Base-by-base conservation (phyloP, 2,329 filamentous ascomycete genomes). In the Botrytis byssoidea region DNA sequence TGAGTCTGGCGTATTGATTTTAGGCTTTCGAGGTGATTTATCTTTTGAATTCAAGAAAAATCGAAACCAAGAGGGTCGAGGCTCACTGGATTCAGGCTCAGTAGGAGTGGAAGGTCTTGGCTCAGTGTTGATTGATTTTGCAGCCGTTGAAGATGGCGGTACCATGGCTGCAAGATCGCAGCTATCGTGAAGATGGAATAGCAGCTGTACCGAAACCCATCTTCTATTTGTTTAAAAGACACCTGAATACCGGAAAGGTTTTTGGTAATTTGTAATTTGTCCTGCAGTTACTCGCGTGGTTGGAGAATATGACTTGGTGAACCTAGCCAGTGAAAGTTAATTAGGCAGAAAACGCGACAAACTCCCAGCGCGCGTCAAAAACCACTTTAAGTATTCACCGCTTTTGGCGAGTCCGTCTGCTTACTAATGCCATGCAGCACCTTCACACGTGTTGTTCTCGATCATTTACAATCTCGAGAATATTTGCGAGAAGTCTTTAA, bases 101-200 rank as follows among this genome's bases (percentile, higher is more conserved):
- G 90, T 90, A 65, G 90, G 90, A 48, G 90, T 92, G n/a, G 90
- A 90, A 40, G 90, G 90, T 81, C 89, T 86, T 75, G 88, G 82
- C 76, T 86, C 84, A 71, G 90, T 83, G 73, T 85, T 84, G 76
- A 89, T 86, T 78, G 90, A 83, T 78, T 72, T 60, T 75, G 73
- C 72, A 70, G 74, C 74, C 32, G 74, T 66, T 73, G 78, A 71
- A 61, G 75, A 74, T 74, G 74, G 70, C 75, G 78, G 74, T 76
- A 80, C 79, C 80, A 81, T 81, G 77, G 76, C 79, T 80, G 78
- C 75, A 76, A 77, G 76, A 75, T 75, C 76, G 68, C 48, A 57
- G 55, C 72, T 74, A 68, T 71, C 59, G 60, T 69, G 37, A 60
- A 57, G 32, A 37, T 57, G n/a, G 48, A 55, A 48, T 44, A 63